A percentile compares a stretch with the other conserved stretches of the same genome.
These are phyloP conservation scores for Metschnikowia peoriensis DNA, from an alignment of 805 yeast species.

Conservation along the genomic window DNA sequence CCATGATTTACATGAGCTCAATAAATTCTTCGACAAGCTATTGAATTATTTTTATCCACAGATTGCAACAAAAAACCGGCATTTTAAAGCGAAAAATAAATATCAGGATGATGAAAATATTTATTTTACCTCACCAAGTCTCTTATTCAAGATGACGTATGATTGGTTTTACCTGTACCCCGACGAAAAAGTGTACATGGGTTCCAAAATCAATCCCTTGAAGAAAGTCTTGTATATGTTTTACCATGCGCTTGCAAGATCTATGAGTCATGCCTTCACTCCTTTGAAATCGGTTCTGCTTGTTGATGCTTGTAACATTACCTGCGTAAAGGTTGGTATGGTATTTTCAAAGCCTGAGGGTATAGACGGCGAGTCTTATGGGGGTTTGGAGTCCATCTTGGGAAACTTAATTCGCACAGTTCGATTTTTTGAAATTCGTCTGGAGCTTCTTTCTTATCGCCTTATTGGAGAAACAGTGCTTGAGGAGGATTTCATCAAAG, in stretches of 20 bases:
- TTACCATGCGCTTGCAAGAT: constrained; percentile 34
- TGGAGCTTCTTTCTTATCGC: constrained; percentile 26
- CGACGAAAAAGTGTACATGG: constrained; percentile 29
- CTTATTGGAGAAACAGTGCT: constrained; percentile 23
- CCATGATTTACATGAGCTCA: constrained; percentile 27
- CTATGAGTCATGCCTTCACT: constrained; percentile 31
- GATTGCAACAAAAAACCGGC: constrained; percentile 24
- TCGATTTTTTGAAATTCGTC: constrained; percentile 33
- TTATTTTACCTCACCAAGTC: constrained; percentile 27
- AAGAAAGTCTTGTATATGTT: constrained; percentile 35
- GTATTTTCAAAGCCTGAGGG: constrained; percentile 20
- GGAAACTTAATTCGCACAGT: constrained; percentile 30
- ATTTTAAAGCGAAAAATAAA: constrained; percentile 20
- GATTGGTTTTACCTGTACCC: constrained; percentile 38
- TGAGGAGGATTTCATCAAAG: constrained; percentile 19
- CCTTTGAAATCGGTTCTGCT: constrained; percentile 35
- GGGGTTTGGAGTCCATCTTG: constrained; percentile 23
- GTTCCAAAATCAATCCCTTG: constrained; percentile 26
- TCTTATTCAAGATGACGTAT: constrained; percentile 33
- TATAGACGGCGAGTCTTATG: constrained; percentile 16
- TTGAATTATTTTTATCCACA: constrained; percentile 27
- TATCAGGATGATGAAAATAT: constrained; percentile 19
- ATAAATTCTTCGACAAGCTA: constrained; percentile 28
- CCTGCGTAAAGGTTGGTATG: constrained; percentile 33
- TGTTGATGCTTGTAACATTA: constrained; percentile 33